Evolutionary conservation across 2,329 filamentous ascomycete species (phyloP), one percentile per base, ranked within the genome.

Genomic region (Cercospora nicotianae): DNA sequence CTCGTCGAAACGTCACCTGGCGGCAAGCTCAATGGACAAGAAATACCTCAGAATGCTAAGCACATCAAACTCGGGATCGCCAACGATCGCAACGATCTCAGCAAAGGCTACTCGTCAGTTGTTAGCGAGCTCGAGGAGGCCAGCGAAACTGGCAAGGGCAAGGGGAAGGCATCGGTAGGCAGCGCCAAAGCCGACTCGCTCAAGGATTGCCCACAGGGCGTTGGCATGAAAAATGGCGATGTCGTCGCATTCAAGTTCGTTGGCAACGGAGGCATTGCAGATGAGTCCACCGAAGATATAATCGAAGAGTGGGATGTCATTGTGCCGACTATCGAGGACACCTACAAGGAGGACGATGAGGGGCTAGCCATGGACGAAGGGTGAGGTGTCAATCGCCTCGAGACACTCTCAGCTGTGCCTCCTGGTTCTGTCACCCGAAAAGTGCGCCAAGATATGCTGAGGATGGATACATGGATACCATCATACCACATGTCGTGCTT

Each of bases 1-100:
- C 75, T 85, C 2, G 66, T 75, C 39, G 77, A 83, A 65, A 81
- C 81, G 6, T 71, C 73, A 9, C 76, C 81, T 1, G 71, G 72
- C 36, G 77, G 78, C 9, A 73, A 73, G 8, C 72, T 80, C 57
- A 75, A 78, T 42, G 70, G 76, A 13, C 74, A 80, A 42, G 61
- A 75, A 0, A 77, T 84, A 2, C 83, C 83, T 1, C 31, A 73
- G 5, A 77, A 76, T 3, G 68, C 81, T 1, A 74, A 77, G 7
- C 78, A 80, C 3, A 79, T 85, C 58, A 73, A 78, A 26, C 73
- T 85, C 39, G 83, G 79, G 6, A 76, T 77, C 42, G 79, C 81
- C 1, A 67, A 76, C 31, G 81, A 84, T 70, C 69, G 76, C 42
- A 77, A 80, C 67, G 79, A 84, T 30, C 72, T 80, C 1, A 71